Percentiles rank a stretch among this genome's conserved stretches.
phyloP scores from a whole-genome alignment of 1,284 basidiomycete genomes.

The Tetrapyrgos nigripes region DNA sequence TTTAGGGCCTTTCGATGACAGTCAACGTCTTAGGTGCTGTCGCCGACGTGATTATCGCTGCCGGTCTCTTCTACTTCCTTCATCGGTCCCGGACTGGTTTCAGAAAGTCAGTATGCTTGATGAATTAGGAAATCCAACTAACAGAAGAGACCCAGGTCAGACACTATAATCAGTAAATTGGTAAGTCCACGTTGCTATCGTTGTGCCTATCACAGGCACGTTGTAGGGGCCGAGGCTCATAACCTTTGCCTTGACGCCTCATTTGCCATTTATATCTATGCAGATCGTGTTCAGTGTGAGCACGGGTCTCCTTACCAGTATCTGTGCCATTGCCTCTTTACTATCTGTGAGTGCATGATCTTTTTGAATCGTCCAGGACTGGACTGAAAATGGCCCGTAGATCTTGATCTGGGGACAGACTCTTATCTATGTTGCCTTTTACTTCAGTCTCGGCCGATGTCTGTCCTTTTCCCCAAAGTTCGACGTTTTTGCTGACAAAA shows the following conservation, averaged over 20 bases:
- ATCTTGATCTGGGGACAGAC: slow-evolving; percentile 54
- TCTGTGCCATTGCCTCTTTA: slow-evolving; percentile 61
- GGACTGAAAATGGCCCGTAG: slow-evolving; percentile 30
- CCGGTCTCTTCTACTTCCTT: slow-evolving; percentile 54
- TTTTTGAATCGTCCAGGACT: background rate
- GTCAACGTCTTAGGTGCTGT: slow-evolving; percentile 59
- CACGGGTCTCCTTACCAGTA: slow-evolving; percentile 59
- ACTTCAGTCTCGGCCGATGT: slow-evolving; percentile 62
- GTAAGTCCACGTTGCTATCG: slow-evolving; percentile 38
- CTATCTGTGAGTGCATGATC: slow-evolving; percentile 46
- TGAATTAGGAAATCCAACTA: slow-evolving; percentile 2
- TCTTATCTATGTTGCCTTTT: slow-evolving; percentile 63
- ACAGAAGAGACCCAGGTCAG: slow-evolving; percentile 42
- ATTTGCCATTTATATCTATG: slow-evolving; percentile 1
- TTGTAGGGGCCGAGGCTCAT: no score
- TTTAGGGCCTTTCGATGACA: slow-evolving; percentile 59
- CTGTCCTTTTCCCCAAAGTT: slow-evolving; percentile 21
- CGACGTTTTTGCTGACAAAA: slow-evolving; percentile 7
- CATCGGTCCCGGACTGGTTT: slow-evolving; percentile 59
- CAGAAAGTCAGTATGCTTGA: slow-evolving; percentile 44
- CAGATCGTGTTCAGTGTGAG: slow-evolving; percentile 62
- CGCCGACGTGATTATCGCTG: slow-evolving; percentile 57
- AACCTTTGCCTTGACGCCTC: background rate
- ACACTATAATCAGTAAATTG: slow-evolving; percentile 62
- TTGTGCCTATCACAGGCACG: background rate